Percentiles rank a stretch among this genome's conserved stretches.
phyloP scores from a whole-genome alignment of 2,329 filamentous ascomycete species.

The Exophiala oligosperma region DNA sequence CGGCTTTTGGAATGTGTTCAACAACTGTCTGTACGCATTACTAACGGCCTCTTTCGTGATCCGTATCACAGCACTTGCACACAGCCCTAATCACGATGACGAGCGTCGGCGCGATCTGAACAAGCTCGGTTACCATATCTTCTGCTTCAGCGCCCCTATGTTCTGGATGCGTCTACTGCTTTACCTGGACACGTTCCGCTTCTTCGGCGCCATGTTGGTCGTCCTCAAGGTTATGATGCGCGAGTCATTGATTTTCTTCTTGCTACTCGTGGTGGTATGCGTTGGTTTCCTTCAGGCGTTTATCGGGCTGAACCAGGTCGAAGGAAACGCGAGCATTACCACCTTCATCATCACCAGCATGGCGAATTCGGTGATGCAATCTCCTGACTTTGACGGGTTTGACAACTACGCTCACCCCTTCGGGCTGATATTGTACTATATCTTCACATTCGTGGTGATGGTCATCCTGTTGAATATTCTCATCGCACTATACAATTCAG shows the following conservation, averaged over 20 bases:
- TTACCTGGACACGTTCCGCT: conserved; percentile 89
- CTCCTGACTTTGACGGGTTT: conserved; percentile 85
- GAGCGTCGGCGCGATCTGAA: conserved; percentile 65
- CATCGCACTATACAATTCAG: conserved; percentile 94
- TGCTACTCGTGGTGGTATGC: conserved; percentile 79
- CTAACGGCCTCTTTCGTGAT: conserved; percentile 76
- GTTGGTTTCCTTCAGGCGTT: conserved; percentile 85
- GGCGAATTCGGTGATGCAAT: conserved; percentile 86
- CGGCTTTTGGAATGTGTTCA: conserved; percentile 97
- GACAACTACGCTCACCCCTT: conserved; percentile 91
- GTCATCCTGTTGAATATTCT: conserved; percentile 92
- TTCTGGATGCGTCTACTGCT: conserved; percentile 93
- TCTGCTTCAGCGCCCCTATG: conserved; percentile 91
- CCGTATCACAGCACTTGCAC: conserved; percentile 73
- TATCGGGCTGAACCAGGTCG: conserved; percentile 81
- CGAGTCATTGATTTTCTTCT: conserved; percentile 94
- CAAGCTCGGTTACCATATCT: conserved; percentile 84
- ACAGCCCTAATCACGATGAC: conserved; percentile 53
- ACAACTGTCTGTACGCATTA: conserved; percentile 76
- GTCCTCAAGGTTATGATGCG: conserved; percentile 96
- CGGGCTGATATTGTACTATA: conserved; percentile 92
- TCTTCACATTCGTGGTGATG: conserved; percentile 97
- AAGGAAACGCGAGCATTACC: conserved; percentile 61
- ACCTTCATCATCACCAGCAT: conserved; percentile 57
- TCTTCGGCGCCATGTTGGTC: conserved; percentile 98